phyloP scores from a whole-genome alignment of 768 basidiomycete genomes.

The Leccinum rimulosum region DNA sequence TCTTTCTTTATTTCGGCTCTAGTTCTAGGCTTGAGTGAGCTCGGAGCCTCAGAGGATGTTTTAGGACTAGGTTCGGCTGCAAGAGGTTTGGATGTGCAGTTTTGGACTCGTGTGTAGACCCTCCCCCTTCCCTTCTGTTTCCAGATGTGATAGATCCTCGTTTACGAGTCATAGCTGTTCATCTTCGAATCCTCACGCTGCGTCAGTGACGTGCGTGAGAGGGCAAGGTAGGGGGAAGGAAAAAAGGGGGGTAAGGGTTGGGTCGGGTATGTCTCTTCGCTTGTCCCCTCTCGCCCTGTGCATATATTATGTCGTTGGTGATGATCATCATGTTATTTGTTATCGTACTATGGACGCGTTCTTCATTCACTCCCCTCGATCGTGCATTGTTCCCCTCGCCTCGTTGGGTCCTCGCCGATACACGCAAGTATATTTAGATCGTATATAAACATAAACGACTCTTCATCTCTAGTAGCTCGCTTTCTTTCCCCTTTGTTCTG shows the following conservation, averaged over 20 bases:
- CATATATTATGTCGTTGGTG: conserved; percentile 1
- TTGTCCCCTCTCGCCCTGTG: conserved; percentile 2
- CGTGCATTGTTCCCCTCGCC: conserved; percentile 4
- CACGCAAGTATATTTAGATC: conserved; percentile 12
- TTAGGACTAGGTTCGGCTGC: conserved; percentile 10
- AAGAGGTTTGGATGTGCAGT: conserved; percentile 12
- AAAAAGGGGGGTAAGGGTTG: not conserved
- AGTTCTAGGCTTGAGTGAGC: conserved; percentile 1
- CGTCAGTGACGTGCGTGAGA: not conserved
- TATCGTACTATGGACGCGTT: conserved; percentile 3
- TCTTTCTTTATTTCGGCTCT: not conserved
- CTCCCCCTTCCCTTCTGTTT: not conserved
- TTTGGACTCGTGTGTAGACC: conserved; percentile 9
- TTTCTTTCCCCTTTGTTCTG: not conserved
- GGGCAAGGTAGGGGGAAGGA: not conserved
- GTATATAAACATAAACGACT: conserved; percentile 13
- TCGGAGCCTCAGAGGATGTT: conserved; percentile 18
- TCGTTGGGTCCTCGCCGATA: not conserved
- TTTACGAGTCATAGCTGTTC: conserved; percentile 16
- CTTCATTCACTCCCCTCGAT: not conserved
- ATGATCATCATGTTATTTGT: conserved; percentile 3
- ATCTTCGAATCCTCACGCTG: conserved; percentile 10
- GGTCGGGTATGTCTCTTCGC: not conserved
- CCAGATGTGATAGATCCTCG: conserved; percentile 15
- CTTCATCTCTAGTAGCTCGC: not conserved